Conservation (phyloP, 768 basidiomycete genomes). For the Collybia sordida region DNA sequence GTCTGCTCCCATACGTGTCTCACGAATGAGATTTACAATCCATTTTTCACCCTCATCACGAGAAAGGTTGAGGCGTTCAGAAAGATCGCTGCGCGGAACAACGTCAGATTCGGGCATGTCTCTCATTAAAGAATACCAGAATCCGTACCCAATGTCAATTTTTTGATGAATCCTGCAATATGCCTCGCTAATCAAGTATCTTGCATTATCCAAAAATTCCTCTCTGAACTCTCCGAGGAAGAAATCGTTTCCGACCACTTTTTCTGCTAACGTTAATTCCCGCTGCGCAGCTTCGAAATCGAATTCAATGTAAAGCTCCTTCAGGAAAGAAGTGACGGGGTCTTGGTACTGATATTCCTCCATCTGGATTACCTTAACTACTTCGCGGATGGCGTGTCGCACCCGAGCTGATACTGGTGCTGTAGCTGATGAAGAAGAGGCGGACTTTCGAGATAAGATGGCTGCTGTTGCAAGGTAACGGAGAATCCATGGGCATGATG, state of each 20-base stretch:
- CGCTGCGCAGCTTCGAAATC: conserved; percentile 95
- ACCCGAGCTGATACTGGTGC: conserved; percentile 65
- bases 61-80: conserved; percentile 90
- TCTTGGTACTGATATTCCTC: conserved; percentile 97
- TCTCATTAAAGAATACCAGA: not conserved
- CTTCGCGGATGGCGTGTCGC: conserved; percentile 84
- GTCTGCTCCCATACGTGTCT: conserved; percentile 94
- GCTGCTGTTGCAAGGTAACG: conserved; percentile 94
- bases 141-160: conserved; percentile 77
- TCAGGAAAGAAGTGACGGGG: conserved; percentile 86
- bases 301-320: conserved; percentile 92
- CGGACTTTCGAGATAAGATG: conserved; percentile 82
- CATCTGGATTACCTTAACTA: conserved; percentile 91
- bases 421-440: conserved; percentile 44
- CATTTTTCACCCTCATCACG: conserved; percentile 97
- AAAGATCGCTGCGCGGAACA: conserved; percentile 66
- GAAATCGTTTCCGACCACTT: conserved; percentile 88
- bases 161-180: conserved; percentile 97
- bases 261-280: conserved; percentile 74
- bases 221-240: conserved; percentile 90
- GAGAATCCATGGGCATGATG: conserved; percentile 90
- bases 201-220: conserved; percentile 95
- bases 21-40: conserved; percentile 98
- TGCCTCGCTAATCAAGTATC: conserved; percentile 94
- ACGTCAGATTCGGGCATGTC: not conserved